Conservation (phyloP, 2,329 filamentous ascomycete species). For the Dactylellina parvicollis region DNA sequence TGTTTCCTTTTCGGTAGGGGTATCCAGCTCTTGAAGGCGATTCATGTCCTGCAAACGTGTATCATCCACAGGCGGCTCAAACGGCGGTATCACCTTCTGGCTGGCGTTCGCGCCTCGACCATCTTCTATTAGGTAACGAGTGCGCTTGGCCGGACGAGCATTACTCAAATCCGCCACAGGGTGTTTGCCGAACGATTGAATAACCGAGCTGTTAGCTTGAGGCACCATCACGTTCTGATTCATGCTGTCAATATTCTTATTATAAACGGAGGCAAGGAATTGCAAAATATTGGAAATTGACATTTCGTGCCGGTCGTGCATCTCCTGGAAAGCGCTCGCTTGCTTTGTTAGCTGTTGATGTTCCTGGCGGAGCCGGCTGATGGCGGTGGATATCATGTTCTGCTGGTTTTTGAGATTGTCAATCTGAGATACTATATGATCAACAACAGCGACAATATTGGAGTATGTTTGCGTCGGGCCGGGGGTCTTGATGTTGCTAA, state of each 20-base stretch:
- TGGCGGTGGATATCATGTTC: slow-evolving; percentile 82
- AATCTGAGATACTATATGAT: slow-evolving; percentile 68
- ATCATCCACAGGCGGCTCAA: slow-evolving; percentile 25
- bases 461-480: slow-evolving; percentile 65
- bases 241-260: slow-evolving; percentile 83
- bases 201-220: slow-evolving; percentile 37
- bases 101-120: slow-evolving; percentile 14
- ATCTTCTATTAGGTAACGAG: slow-evolving; percentile 49
- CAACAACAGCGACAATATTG: slow-evolving; percentile 58
- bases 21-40: slow-evolving; percentile 44
- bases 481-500: slow-evolving; percentile 61
- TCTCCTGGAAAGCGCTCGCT: slow-evolving; percentile 85
- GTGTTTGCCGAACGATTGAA: slow-evolving; percentile 37
- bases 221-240: slow-evolving; percentile 34
- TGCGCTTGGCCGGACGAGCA: slow-evolving; percentile 38
- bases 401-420: slow-evolving; percentile 86
- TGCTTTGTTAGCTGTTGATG: slow-evolving; percentile 89
- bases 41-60: slow-evolving; percentile 32
- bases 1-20: slow-evolving; percentile 37
- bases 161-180: slow-evolving; percentile 32
- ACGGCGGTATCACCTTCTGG: slow-evolving; percentile 18
- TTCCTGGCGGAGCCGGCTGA: slow-evolving; percentile 81
- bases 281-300: slow-evolving; percentile 99
- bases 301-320: slow-evolving; percentile 96
- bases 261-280: slow-evolving; percentile 95